These are phyloP conservation scores for Termitomyces titanicus DNA, from an alignment of 768 basidiomycete genomes.

Conservation along the genomic window DNA sequence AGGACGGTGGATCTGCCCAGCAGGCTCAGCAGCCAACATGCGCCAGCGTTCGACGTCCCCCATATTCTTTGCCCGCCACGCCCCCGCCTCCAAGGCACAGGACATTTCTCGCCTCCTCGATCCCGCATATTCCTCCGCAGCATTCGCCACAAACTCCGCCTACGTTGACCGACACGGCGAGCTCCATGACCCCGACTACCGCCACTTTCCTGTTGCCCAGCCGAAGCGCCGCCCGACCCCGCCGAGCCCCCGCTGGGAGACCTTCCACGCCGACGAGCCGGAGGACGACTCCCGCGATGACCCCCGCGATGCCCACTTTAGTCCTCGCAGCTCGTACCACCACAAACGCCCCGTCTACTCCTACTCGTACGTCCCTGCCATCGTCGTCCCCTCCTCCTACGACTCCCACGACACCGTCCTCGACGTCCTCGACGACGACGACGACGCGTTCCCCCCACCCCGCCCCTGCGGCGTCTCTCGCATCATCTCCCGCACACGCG, in stretches of 20 bases:
- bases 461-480: conserved; percentile 22
- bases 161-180: conserved; percentile 62
- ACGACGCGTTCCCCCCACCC: conserved; percentile 12
- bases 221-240: conserved; percentile 14
- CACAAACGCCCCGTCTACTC: conserved; percentile 10
- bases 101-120: conserved; percentile 65
- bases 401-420: conserved; percentile 24
- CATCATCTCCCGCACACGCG: conserved; percentile 14
- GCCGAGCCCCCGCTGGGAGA: conserved; percentile 31
- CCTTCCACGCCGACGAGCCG: conserved; percentile 25
- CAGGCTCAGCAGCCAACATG: neutral
- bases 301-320: too few species aligned
- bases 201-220: conserved; percentile 49
- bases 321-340: conserved; percentile 4
- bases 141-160: conserved; percentile 28
- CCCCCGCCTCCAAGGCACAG: conserved; percentile 18
- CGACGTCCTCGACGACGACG: conserved; percentile 27
- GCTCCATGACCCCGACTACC: conserved; percentile 66
- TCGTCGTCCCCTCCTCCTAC: conserved; percentile 22
- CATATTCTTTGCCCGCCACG: conserved; percentile 8
- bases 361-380: conserved; percentile 8
- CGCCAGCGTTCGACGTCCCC: conserved; percentile 12
- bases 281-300: too few species aligned
- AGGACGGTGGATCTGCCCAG: neutral
- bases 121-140: conserved; percentile 48